Base-by-base conservation (phyloP, 257 asterid species). In the Jacaranda mimosifolia region DNA sequence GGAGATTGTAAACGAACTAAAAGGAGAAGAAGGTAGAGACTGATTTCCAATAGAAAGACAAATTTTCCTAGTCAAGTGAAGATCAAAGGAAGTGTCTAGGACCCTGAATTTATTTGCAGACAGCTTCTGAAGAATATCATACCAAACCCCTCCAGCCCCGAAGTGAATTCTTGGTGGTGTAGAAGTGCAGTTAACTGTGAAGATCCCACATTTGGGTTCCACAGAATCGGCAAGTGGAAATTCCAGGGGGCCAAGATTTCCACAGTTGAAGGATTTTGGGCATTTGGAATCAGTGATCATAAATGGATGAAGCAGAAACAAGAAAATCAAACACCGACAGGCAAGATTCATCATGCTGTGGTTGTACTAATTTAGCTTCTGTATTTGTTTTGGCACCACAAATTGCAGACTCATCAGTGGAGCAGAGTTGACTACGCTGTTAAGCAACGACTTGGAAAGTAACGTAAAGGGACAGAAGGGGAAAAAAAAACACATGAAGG, bases 121-220 rank as follows among this genome's bases (percentile, higher is more conserved):
- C 0, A 0, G 17, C 2, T 10, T 42, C 1, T 0, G 0, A 36
- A 19, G 3, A 52, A 81, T 38, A 0, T 15, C 3, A 60, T 56
- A 81, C 77, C 40, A 68, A 9, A 4, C 32, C 0, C 79, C 64
- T 3, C 40, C 70, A 35, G 56, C 9, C 18, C 35, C 63, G 0
- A 88, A 38, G 64, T 74, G 72, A 17, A 91, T 18, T 9, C 0
- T 46, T 49, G 88, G 92, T 36, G 8, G 0, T 19, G 42, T 39
- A 2, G n/a, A 7, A 18, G 14, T 40, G 21, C 79, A 21, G 18
- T 69, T 43, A 48, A 87, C 60, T 45, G 51, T 17, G 79, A 81
- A 69, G 46, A 89, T 56, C 6, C 94, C 92, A 35, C 92, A 89
- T 0, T 46, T 48, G 0, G 78, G 67, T 10, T 18, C 35, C 0